These are phyloP conservation scores for Monosporozyma servazzii DNA, from an alignment of 805 yeast genomes.

Conservation along the genomic window DNA sequence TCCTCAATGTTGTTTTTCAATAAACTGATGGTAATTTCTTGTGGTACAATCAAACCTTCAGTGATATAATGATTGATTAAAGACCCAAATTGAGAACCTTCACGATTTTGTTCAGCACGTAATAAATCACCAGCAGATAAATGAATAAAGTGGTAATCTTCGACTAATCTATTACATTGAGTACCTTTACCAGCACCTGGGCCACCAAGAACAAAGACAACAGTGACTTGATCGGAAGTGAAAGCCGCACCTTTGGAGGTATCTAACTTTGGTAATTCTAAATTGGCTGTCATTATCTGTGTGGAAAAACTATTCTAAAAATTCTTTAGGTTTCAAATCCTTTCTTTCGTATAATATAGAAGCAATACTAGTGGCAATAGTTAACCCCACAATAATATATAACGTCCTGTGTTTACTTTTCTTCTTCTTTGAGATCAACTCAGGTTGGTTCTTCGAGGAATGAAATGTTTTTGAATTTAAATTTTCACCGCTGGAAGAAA, in stretches of 20 bases:
- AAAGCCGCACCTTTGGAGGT: slow-evolving; percentile 35
- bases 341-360: not conserved
- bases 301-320: slow-evolving; percentile 30
- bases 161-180: slow-evolving; percentile 79
- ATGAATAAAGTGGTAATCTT: slow-evolving; percentile 75
- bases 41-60: slow-evolving; percentile 91
- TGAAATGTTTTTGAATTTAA: not conserved
- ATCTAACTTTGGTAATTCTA: slow-evolving; percentile 3
- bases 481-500: not conserved
- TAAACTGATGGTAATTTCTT: slow-evolving; percentile 75
- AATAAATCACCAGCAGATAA: slow-evolving; percentile 93
- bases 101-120: slow-evolving; percentile 82
- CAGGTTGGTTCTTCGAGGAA: not conserved
- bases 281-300: slow-evolving; percentile 8
- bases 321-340: slow-evolving; percentile 32
- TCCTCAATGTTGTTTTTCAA: slow-evolving; percentile 70
- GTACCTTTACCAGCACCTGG: slow-evolving; percentile 99
- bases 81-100: slow-evolving; percentile 76
- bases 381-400: not conserved
- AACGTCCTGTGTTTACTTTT: not conserved
- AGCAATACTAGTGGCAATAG: not conserved
- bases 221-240: slow-evolving; percentile 57
- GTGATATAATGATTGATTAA: slow-evolving; percentile 74
- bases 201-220: slow-evolving; percentile 88
- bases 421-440: not conserved